Percentiles rank a stretch among this genome's conserved stretches.
Conservation (phyloP, 2,329 filamentous ascomycete species). For the Calonectria pteridis region DNA sequence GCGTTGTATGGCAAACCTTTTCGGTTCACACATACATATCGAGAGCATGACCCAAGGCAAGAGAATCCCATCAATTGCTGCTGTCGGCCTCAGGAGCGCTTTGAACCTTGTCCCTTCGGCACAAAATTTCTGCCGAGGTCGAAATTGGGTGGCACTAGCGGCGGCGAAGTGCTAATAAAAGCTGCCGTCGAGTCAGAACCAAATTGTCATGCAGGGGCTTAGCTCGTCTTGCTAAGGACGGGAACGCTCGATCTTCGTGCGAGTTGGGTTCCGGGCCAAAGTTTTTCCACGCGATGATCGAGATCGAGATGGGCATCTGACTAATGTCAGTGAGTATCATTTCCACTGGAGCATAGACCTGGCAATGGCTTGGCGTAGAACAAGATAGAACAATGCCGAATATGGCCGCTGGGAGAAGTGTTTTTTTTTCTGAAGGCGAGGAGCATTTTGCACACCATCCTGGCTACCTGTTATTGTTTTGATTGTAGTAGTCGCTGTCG, state of each 20-base stretch:
- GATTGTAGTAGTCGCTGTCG: background rate
- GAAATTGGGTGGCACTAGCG: conserved; percentile 8
- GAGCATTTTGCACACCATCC: background rate
- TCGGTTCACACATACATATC: no score
- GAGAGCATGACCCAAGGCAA: background rate
- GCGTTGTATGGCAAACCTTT: background rate
- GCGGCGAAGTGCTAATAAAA: background rate
- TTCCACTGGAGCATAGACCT: background rate
- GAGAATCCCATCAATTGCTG: background rate
- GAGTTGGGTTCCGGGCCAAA: conserved; percentile 3
- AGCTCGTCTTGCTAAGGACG: background rate
- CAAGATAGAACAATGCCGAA: background rate
- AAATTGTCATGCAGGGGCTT: background rate
- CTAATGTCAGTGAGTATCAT: conserved; percentile 13
- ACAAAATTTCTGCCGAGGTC: conserved; percentile 15
- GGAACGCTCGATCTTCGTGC: background rate
- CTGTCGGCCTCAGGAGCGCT: background rate
- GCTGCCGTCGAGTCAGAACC: background rate
- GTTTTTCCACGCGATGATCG: conserved; percentile 21
- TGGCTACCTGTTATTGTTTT: background rate
- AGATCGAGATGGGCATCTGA: background rate
- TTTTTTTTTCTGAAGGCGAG: background rate
- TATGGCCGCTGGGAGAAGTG: background rate
- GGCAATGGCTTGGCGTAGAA: background rate
- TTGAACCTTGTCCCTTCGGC: background rate